phyloP scores from a whole-genome alignment of 2,329 filamentous ascomycete genomes.

The Fusarium acutatum region DNA sequence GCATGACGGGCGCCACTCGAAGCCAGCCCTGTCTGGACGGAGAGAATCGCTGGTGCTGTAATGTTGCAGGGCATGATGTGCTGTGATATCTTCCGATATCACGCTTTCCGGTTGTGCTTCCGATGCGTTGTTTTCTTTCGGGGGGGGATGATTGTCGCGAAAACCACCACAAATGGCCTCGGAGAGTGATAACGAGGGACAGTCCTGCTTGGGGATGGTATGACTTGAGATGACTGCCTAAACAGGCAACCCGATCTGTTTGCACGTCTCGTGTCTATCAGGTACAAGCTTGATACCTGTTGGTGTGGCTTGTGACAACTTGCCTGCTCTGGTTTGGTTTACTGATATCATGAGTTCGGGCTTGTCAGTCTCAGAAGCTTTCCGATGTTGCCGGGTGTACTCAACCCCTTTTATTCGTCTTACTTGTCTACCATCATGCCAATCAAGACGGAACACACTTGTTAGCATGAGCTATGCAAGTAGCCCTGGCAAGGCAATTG shows the following conservation, averaged over 20 bases:
- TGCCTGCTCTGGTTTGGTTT: background rate
- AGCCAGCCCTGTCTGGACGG: conserved; percentile 14
- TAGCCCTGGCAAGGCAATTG: background rate
- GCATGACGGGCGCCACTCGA: conserved; percentile 32
- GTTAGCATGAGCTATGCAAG: background rate
- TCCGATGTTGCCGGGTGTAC: background rate
- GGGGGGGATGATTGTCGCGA: background rate
- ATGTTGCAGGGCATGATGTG: conserved; percentile 7
- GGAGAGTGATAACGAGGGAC: background rate
- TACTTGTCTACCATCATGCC: conserved; percentile 15
- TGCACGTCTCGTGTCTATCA: conserved; percentile 4
- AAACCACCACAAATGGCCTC: background rate
- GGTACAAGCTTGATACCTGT: background rate
- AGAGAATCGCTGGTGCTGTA: background rate
- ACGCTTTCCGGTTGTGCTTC: conserved; percentile 9
- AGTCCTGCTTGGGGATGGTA: background rate
- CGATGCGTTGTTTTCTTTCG: conserved; percentile 19
- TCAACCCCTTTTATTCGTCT: background rate
- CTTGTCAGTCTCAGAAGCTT: background rate
- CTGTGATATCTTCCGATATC: conserved; percentile 16
- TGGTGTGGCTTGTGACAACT: conserved; percentile 4
- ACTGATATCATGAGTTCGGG: background rate
- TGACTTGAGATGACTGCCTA: conserved; percentile 9
- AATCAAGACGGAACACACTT: conserved; percentile 29
- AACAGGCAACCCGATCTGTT: conserved; percentile 20